Base-by-base conservation (phyloP, 2,329 filamentous ascomycete species). In the Akanthomyces lecanii region DNA sequence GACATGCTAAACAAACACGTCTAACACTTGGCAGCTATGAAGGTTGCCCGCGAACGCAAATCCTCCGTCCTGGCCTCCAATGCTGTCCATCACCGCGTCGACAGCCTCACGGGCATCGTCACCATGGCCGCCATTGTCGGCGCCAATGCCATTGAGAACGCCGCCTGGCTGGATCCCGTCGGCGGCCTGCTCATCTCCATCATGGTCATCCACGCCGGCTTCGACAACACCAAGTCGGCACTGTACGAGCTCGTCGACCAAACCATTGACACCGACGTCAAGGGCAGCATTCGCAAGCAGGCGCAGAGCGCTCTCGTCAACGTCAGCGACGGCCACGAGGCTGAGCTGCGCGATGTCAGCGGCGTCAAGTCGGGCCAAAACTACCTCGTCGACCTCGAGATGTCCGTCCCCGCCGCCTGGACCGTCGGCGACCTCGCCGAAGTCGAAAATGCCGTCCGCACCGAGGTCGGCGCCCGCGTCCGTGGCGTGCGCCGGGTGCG, bases 291-390 rank as follows among this genome's bases (percentile, higher is more conserved):
- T 25, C 81, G 85, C 59, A 87, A 85, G 69, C 87, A 91, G 36
- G 83, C 85, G 0, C 76, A 78, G 38, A 85, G 83, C 68, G 85
- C 83, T 4, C 76, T 95, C 23, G 77, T 76, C 18, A 78, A 79
- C 6, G 71, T 89, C 23, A 74, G 75, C 58, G 78, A 83, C 57
- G 79, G 84, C 55, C 78, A 84, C 54, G 77, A 87, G 61, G 82
- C 92, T 10, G 86, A 91, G 71, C 78, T 97, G 52, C 85, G 89
- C 51, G 89, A 91, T 51, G 84, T 98, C 3, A 90, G 92, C 67
- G 95, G 95, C 61, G 84, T 97, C 76, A 99, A 99, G 78, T 95
- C 92, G 4, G 95, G 95, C 36, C 95, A 97, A 75, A 99, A 97
- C 78, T 97, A 96, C 73, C 81, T 98, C 36, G 88, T 98, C 69